phyloP scores from a whole-genome alignment of 176 grass and related monocot species.

The Aechmea fasciata region DNA sequence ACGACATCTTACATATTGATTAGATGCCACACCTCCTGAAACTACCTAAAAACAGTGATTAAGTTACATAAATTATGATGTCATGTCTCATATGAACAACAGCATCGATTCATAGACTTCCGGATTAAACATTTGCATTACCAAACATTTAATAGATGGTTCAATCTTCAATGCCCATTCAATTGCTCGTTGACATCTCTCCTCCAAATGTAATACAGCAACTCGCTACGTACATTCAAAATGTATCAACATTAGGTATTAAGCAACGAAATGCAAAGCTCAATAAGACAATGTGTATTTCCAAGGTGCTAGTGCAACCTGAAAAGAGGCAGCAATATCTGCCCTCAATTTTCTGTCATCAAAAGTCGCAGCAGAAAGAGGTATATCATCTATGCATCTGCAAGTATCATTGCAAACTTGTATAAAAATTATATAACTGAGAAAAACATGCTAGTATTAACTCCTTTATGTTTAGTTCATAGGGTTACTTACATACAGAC shows the following conservation, averaged over 20 bases:
- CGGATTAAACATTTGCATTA: conserved; percentile 37
- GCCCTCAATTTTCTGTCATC: conserved; percentile 63
- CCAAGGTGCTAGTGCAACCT: conserved; percentile 36
- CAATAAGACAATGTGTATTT: conserved; percentile 3
- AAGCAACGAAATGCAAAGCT: conserved; percentile 19
- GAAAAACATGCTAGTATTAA: background rate
- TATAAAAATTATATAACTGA: conserved; percentile 19
- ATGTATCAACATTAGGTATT: background rate
- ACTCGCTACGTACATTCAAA: conserved; percentile 39
- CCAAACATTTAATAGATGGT: conserved; percentile 83
- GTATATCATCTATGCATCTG: conserved; percentile 44
- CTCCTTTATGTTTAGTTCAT: too few relatives aligned
- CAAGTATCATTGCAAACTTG: conserved; percentile 18
- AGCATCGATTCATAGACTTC: background rate
- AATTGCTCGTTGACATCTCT: conserved; percentile 89
- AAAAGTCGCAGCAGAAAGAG: conserved; percentile 48
- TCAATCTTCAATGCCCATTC: conserved; percentile 97
- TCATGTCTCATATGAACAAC: too few relatives aligned
- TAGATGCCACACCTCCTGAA: conserved; percentile 96
- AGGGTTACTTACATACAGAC: too few relatives aligned
- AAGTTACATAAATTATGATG: too few relatives aligned
- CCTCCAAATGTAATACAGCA: conserved; percentile 97
- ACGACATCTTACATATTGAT: conserved; percentile 63
- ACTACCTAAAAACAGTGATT: conserved; percentile 49
- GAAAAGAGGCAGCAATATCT: conserved; percentile 93